phyloP scores from a whole-genome alignment of 78 protist genomes.

The Mantamonas sphyraenae region DNA sequence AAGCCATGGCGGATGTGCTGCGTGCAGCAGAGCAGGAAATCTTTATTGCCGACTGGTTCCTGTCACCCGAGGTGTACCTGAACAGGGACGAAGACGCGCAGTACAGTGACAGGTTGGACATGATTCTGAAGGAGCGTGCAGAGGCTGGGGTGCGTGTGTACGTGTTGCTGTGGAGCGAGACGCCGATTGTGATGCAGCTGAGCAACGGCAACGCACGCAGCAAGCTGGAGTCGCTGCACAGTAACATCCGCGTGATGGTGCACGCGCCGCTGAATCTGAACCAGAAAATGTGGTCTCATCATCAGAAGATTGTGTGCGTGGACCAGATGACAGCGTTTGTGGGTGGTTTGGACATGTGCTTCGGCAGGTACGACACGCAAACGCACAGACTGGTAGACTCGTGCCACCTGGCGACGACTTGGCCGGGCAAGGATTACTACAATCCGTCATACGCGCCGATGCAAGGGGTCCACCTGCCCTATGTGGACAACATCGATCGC shows the following conservation, averaged over 20 bases:
- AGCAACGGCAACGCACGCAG: constrained; percentile 1
- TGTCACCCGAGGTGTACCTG: constrained; percentile 19
- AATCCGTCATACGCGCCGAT: constrained; percentile 4
- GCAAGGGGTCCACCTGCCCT: constrained; percentile 18
- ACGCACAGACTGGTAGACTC: constrained; percentile 6
- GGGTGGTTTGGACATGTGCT: constrained; percentile 74
- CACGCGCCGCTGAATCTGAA: constrained; percentile 9
- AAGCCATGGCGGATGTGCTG: constrained; percentile 5
- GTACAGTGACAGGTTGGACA: neutral
- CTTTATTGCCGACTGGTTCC: constrained; percentile 36
- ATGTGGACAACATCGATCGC: constrained; percentile 32
- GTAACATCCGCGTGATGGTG: constrained; percentile 13
- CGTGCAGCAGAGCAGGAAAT: neutral
- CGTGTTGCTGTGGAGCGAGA: constrained; percentile 30
- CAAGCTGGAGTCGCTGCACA: constrained; percentile 10
- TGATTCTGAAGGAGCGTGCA: neutral
- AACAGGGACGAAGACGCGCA: neutral
- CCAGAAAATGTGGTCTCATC: constrained; percentile 42
- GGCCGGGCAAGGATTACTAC: constrained; percentile 45
- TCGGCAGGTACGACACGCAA: constrained; percentile 53
- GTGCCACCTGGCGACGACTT: constrained; percentile 17
- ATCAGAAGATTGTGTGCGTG: constrained; percentile 58
- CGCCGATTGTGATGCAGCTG: constrained; percentile 21
- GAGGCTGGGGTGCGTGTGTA: neutral
- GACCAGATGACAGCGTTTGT: constrained; percentile 61